These are phyloP conservation scores for Didymosphaeria variabile DNA, from an alignment of 2,329 filamentous ascomycete genomes.

Conservation along the genomic window DNA sequence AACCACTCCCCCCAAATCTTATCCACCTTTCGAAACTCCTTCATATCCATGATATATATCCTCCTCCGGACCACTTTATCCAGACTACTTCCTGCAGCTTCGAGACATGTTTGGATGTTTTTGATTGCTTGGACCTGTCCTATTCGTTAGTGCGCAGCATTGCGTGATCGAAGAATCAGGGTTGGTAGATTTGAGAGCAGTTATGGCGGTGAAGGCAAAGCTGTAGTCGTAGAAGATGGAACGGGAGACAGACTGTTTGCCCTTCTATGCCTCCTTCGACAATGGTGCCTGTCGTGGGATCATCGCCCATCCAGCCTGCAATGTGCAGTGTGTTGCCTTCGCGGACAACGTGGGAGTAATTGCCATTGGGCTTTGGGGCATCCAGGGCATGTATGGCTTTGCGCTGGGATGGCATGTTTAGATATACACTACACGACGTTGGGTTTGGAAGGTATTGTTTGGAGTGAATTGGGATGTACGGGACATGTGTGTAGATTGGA, in stretches of 20 bases:
- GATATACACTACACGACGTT: too few relatives aligned
- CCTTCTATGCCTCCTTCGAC: conserved; percentile 5
- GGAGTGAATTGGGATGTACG: too few relatives aligned
- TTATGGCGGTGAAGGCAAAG: too few relatives aligned
- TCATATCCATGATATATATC: conserved; percentile 17
- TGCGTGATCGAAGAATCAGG: too few relatives aligned
- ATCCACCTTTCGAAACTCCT: conserved; percentile 15
- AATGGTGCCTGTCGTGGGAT: conserved; percentile 7
- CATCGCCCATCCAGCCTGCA: conserved; percentile 16
- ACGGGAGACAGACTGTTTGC: neutral
- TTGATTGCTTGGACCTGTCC: conserved; percentile 6
- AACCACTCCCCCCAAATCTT: conserved; percentile 11
- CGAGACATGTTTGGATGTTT: conserved; percentile 16
- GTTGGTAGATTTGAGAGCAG: too few relatives aligned
- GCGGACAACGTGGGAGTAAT: conserved; percentile 13
- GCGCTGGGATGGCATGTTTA: conserved; percentile 8
- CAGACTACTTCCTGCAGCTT: conserved; percentile 12
- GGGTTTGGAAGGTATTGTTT: too few relatives aligned
- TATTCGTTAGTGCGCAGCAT: neutral
- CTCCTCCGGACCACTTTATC: conserved; percentile 11
- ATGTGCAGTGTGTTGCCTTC: conserved; percentile 10
- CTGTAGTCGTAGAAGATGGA: too few relatives aligned
- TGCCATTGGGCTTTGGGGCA: conserved; percentile 13
- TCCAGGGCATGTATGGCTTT: conserved; percentile 7
- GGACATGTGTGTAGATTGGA: too few relatives aligned